Evolutionary conservation across 2,329 filamentous ascomycete species (phyloP), one percentile per base, ranked within the genome.

Genomic region (Trichoderma sp.): DNA sequence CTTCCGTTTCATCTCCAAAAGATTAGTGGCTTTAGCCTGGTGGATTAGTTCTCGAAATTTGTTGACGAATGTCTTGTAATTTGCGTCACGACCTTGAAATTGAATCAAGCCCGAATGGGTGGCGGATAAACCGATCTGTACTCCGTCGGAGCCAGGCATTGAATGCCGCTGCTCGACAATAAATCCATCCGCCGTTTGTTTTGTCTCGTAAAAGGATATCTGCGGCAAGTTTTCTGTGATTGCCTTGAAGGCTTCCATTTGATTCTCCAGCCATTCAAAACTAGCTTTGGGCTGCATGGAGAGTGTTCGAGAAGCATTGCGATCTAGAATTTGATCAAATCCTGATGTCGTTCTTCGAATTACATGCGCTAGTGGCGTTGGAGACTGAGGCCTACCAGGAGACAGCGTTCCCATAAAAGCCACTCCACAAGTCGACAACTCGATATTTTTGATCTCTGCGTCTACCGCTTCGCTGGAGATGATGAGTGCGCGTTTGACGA

Each of bases 401-500:
- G 75, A 73, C 5, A 74, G 61, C 8, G 75, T 76, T 6, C 75
- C 75, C 21, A 77, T 71, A 60, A 76, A 77, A 33, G 72, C 71
- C 1, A 76, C 73, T n/a, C 75, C 75, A 29, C 74, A 74, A 19
- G 75, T 75, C 27, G 74, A 75, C 43, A 75, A 60, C 66, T 76
- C 74, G 11, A 76, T 62, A 40, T 74, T 72, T 24, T 68, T 72
- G 35, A 76, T 68, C 37, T 69, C 59, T 14, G 71, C 55, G 55
- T 71, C 71, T 24, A 70, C 69, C n/a, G 75, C 73, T 69, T 76
- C 75, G 60, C 72, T 74, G n/a, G 75, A 74, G 35, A 75, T 74
- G 65, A 76, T 73, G 29, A 76, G 72, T 8, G 72, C 72, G n/a
- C 73, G 72, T 71, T 76, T 76, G 69, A 77, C 75, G 43, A 77